Percentiles rank a stretch among this genome's conserved stretches.
Conservation (phyloP, 2,329 filamentous ascomycete species). For the Penicillium paneum region DNA sequence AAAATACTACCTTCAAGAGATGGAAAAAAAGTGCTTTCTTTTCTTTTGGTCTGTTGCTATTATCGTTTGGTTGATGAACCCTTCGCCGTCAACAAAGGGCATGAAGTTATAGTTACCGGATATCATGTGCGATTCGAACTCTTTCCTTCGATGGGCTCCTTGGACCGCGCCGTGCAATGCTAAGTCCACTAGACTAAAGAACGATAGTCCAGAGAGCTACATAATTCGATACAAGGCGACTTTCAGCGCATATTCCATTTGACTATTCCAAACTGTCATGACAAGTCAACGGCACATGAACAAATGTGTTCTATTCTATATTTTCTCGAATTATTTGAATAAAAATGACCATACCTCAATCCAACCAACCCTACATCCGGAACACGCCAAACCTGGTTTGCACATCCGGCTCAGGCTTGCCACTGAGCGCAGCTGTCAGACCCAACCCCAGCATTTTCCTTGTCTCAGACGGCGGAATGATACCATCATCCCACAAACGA, state of each 20-base stretch:
- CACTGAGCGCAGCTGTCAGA: slow-evolving; percentile 68
- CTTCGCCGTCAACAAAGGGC: not conserved
- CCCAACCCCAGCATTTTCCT: slow-evolving; percentile 68
- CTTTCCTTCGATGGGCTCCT: not conserved
- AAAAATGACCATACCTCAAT: not conserved
- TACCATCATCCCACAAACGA: slow-evolving; percentile 83
- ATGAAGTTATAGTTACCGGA: not conserved
- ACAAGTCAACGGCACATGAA: not conserved
- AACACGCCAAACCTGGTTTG: slow-evolving; percentile 75
- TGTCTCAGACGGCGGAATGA: slow-evolving; percentile 75
- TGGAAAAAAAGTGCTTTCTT: slow-evolving; percentile 13
- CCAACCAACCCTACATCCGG: slow-evolving; percentile 60
- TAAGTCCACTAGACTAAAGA: not conserved
- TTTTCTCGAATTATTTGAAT: not conserved
- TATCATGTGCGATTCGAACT: not conserved
- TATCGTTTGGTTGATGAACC: not conserved
- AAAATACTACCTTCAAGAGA: slow-evolving; percentile 6
- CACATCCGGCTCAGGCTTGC: slow-evolving; percentile 57
- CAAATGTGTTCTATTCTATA: not conserved
- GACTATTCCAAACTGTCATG: not conserved
- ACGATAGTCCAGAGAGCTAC: not conserved
- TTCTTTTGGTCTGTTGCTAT: slow-evolving; percentile 1
- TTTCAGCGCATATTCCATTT: not conserved
- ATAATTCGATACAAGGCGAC: not conserved
- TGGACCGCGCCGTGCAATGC: not conserved